Conservation (phyloP, 1,139 yeast genomes). For the Zygoascus meyerae region DNA sequence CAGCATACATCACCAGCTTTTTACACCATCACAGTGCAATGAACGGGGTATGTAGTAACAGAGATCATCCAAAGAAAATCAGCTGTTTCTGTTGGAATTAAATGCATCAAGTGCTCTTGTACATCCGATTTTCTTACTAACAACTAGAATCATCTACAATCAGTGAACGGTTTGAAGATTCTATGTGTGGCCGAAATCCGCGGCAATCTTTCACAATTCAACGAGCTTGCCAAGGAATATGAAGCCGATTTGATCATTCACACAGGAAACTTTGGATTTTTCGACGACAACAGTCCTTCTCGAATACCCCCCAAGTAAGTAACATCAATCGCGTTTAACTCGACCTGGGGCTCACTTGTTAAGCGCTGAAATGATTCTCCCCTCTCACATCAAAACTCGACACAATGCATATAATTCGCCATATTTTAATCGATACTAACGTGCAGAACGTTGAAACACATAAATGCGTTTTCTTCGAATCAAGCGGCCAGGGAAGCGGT, state of each 20-base stretch:
- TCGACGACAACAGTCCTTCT: constrained; percentile 54
- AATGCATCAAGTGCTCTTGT: not conserved
- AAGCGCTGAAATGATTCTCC: no score
- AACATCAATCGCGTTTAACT: not conserved
- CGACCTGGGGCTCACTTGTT: no score
- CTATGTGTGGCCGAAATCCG: constrained; percentile 53
- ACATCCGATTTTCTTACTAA: not conserved
- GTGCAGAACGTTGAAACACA: constrained; percentile 44
- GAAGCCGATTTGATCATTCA: constrained; percentile 54
- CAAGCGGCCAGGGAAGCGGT: constrained; percentile 44
- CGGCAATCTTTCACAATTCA: constrained; percentile 45
- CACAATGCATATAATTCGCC: not conserved
- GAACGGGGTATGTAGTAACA: constrained; percentile 2
- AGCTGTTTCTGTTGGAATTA: not conserved
- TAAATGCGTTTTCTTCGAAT: constrained; percentile 63
- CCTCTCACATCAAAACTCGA: no score
- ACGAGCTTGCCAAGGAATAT: constrained; percentile 42
- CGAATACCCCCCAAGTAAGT: constrained; percentile 37
- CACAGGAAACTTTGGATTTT: constrained; percentile 77
- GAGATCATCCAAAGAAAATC: not conserved
- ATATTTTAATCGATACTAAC: not conserved
- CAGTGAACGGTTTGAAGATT: constrained; percentile 36
- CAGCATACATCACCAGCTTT: not conserved
- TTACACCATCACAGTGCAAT: not conserved
- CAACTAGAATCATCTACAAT: not conserved